Evolutionary conservation across 495 filamentous ascomycete species (phyloP).

Genomic region (Viridothelium virens): DNA sequence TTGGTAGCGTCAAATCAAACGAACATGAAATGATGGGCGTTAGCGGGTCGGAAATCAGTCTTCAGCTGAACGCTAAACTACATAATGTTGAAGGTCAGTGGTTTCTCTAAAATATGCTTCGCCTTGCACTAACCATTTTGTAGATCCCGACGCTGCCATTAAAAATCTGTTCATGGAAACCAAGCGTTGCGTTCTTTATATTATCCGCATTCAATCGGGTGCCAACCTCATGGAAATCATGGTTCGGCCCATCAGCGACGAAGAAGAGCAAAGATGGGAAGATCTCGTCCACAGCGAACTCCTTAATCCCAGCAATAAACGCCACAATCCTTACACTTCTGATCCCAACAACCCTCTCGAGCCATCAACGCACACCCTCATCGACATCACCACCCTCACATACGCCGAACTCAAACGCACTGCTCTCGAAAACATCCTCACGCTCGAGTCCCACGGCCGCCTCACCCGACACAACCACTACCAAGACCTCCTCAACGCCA

Average conservation of each 20-base stretch:
- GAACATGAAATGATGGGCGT: constrained; percentile 85
- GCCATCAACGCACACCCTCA: constrained; percentile 42
- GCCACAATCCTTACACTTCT: constrained; percentile 69
- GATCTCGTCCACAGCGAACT: constrained; percentile 73
- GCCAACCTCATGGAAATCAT: constrained; percentile 88
- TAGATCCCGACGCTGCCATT: constrained; percentile 79
- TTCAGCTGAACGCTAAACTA: constrained; percentile 85
- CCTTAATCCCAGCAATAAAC: constrained; percentile 32
- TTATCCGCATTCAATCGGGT: constrained; percentile 94
- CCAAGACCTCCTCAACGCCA: constrained; percentile 93
- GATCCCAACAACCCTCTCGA: constrained; percentile 31
- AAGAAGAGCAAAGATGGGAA: constrained; percentile 87
- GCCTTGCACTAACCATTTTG: constrained; percentile 14
- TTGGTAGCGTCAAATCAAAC: constrained; percentile 91
- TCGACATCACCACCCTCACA: constrained; percentile 81
- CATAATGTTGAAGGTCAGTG: constrained; percentile 68
- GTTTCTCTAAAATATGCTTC: constrained; percentile 9
- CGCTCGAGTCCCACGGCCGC: constrained; percentile 72
- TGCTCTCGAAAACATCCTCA: constrained; percentile 88
- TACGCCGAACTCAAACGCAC: constrained; percentile 90
- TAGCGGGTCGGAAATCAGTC: constrained; percentile 79
- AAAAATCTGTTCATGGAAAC: constrained; percentile 96
- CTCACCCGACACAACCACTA: constrained; percentile 89
- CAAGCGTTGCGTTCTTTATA: constrained; percentile 93
- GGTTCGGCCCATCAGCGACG: constrained; percentile 73